Percentiles rank a stretch among this genome's conserved stretches.
Evolutionary conservation across 1,284 basidiomycete genomes (phyloP).

Genomic region (Ustilago xerochloae): DNA sequence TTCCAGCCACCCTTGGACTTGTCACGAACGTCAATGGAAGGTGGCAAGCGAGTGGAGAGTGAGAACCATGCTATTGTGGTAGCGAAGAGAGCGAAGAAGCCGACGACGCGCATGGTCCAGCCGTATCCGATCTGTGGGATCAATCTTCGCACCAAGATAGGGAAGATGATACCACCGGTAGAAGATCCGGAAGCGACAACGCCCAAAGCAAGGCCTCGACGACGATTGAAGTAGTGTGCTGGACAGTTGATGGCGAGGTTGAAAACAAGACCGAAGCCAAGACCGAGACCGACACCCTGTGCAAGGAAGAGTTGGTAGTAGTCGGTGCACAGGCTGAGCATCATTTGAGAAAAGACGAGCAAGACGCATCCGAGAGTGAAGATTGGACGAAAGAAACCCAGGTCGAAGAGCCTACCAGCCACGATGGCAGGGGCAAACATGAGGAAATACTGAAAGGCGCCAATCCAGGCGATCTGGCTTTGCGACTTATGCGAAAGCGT

Average conservation of each 20-base stretch:
- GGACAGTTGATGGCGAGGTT: slow-evolving; percentile 41
- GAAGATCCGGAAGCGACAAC: slow-evolving; percentile 52
- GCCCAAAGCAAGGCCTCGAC: slow-evolving; percentile 47
- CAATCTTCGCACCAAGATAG: slow-evolving; percentile 50
- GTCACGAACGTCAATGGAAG: slow-evolving; percentile 39
- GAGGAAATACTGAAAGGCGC: slow-evolving; percentile 52
- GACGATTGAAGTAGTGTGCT: slow-evolving; percentile 41
- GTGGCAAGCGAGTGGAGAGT: slow-evolving; percentile 43
- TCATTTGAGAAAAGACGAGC: slow-evolving; percentile 52
- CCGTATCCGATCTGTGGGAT: slow-evolving; percentile 49
- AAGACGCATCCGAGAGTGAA: slow-evolving; percentile 37
- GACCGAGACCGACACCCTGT: slow-evolving; percentile 56
- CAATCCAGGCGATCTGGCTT: slow-evolving; percentile 52
- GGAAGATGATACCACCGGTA: slow-evolving; percentile 57
- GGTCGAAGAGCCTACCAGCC: slow-evolving; percentile 50
- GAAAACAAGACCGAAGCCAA: slow-evolving; percentile 53
- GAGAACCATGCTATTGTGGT: slow-evolving; percentile 35
- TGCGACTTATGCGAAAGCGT: slow-evolving; percentile 40
- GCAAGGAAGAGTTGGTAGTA: slow-evolving; percentile 61
- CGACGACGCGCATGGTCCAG: slow-evolving; percentile 52
- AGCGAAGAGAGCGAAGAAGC: slow-evolving; percentile 48
- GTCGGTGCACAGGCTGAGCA: slow-evolving; percentile 54
- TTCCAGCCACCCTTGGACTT: slow-evolving; percentile 49
- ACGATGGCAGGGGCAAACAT: slow-evolving; percentile 43
- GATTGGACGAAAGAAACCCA: slow-evolving; percentile 46